phyloP scores from a whole-genome alignment of 306 rosid species.

The Trifolium dubium region DNA sequence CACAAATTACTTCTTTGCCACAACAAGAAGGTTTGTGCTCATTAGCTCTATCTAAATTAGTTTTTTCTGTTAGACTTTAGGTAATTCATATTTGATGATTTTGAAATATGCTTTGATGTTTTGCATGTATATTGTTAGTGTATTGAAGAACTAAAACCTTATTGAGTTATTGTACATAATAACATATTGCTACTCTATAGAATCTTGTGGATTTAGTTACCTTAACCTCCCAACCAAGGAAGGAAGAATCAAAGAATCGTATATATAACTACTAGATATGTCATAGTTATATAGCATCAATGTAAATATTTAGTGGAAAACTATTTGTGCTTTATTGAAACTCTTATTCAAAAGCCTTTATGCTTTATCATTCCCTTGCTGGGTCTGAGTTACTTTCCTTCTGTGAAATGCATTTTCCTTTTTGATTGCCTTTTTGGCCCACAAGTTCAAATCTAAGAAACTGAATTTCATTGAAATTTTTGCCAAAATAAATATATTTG shows the following conservation, averaged over 20 bases:
- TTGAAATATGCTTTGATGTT: background rate
- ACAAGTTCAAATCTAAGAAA: constrained; percentile 25
- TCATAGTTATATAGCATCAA: background rate
- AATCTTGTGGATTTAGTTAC: constrained; percentile 12
- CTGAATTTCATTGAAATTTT: background rate
- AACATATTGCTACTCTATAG: background rate
- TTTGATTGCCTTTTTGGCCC: constrained; percentile 14
- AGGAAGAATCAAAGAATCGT: background rate
- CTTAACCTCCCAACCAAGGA: constrained; percentile 5
- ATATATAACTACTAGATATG: background rate
- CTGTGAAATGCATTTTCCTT: constrained; percentile 1
- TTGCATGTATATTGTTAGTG: background rate
- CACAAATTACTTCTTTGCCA: constrained; percentile 47
- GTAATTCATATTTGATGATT: constrained; percentile 4
- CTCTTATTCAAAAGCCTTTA: constrained; percentile 33
- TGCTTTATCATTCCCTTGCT: background rate
- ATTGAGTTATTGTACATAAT: background rate
- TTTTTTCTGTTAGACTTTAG: constrained; percentile 24
- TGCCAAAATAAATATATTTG: background rate
- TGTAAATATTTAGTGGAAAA: constrained; percentile 18
- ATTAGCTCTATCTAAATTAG: constrained; percentile 23
- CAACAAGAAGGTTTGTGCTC: constrained; percentile 53
- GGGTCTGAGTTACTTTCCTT: background rate
- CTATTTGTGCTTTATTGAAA: background rate
- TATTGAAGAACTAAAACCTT: constrained; percentile 5